Conservation (phyloP, 805 yeast genomes). For the Kluyveromyces lactis region DNA sequence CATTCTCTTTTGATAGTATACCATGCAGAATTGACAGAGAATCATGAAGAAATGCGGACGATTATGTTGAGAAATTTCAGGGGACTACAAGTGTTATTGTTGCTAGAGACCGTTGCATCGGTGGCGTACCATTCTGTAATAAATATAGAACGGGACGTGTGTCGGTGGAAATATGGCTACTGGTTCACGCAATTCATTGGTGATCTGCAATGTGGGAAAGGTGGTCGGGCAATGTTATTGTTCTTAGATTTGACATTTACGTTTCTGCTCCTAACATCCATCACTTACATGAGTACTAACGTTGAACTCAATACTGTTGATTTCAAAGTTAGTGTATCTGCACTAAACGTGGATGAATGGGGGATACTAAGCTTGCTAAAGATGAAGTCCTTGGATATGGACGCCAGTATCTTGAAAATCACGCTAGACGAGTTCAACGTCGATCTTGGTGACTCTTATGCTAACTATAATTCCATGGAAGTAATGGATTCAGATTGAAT, state of each 20-base stretch:
- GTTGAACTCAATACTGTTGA: conserved; percentile 1
- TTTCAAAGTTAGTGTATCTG: conserved; percentile 4
- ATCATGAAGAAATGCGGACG: conserved; percentile 9
- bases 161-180: conserved; percentile 10
- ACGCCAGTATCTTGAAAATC: conserved; percentile 1
- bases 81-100: conserved; percentile 10
- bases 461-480: background rate
- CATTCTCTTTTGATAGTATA: conserved; percentile 3
- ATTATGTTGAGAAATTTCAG: conserved; percentile 12
- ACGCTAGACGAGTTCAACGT: conserved; percentile 2
- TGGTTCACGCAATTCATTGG: conserved; percentile 13
- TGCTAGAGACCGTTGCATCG: conserved; percentile 11
- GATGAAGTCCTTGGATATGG: conserved; percentile 9
- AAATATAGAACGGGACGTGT: conserved; percentile 11
- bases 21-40: conserved; percentile 5
- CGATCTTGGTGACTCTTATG: conserved; percentile 1
- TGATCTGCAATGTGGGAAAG: conserved; percentile 13
- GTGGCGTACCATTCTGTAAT: conserved; percentile 11
- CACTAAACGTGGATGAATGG: conserved; percentile 9
- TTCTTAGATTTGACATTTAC: conserved; percentile 12
- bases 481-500: background rate
- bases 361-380: conserved; percentile 14
- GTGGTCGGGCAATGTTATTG: conserved; percentile 11
- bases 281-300: conserved; percentile 3
- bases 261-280: conserved; percentile 7